Percentiles rank a stretch among this genome's conserved stretches.
Evolutionary conservation across 805 yeast species (phyloP).

Genomic region (Pichia occidentalis): DNA sequence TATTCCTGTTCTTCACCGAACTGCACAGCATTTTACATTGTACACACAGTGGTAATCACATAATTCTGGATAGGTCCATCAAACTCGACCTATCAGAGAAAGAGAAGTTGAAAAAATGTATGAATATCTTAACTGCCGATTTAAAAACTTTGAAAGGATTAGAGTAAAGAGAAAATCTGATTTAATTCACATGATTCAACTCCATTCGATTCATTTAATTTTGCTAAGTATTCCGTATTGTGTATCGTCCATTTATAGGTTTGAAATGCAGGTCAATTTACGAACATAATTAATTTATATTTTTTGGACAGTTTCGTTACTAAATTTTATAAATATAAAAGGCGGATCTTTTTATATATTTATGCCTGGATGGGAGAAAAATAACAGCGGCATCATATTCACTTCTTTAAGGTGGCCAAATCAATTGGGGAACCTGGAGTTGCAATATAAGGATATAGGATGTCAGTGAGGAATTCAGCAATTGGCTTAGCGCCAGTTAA

Average conservation of each 20-base stretch:
- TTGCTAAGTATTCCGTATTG: background rate
- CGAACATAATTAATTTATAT: too few species aligned
- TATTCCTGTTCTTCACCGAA: slow-evolving; percentile 13
- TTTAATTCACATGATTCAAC: too few species aligned
- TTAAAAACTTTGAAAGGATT: slow-evolving; percentile 11
- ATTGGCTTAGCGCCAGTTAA: slow-evolving; percentile 59
- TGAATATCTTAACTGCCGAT: slow-evolving; percentile 13
- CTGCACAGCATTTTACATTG: slow-evolving; percentile 15
- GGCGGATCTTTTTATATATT: too few species aligned
- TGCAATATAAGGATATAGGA: slow-evolving; percentile 67
- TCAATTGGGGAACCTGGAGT: slow-evolving; percentile 35
- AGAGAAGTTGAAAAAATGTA: slow-evolving; percentile 12
- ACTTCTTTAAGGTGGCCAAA: slow-evolving; percentile 25
- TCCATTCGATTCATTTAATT: background rate
- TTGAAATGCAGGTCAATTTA: too few species aligned
- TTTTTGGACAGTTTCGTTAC: too few species aligned
- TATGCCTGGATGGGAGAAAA: too few species aligned
- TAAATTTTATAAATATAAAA: background rate
- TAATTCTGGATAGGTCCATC: slow-evolving; percentile 5
- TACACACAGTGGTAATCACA: background rate
- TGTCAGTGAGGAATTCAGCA: slow-evolving; percentile 70
- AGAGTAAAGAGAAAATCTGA: too few species aligned
- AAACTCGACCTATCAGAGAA: slow-evolving; percentile 8
- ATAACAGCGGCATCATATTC: background rate
- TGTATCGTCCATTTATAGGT: background rate